Percentiles rank a stretch among this genome's conserved stretches.
Evolutionary conservation across 2,329 filamentous ascomycete genomes (phyloP).

Genomic region (Ceratocystis colombiana): DNA sequence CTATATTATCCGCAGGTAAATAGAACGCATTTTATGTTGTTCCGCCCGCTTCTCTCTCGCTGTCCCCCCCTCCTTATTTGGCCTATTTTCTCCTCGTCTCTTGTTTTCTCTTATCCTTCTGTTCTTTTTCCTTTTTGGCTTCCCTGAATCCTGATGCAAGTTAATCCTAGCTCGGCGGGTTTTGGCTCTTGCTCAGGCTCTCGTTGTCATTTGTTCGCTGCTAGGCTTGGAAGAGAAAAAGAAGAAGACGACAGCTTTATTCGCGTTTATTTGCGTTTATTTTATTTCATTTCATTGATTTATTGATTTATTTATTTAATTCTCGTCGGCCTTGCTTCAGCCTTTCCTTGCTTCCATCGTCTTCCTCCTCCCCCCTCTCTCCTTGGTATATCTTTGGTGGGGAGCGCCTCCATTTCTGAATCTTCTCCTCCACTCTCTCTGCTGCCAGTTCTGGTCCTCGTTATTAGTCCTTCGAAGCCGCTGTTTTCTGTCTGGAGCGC

Average conservation of each 20-base stretch:
- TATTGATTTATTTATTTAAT: neutral
- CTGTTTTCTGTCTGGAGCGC: neutral
- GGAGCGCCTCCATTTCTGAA: neutral
- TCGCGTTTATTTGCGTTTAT: neutral
- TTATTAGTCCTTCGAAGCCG: neutral
- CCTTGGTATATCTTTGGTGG: slow-evolving; percentile 8
- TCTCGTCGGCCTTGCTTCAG: slow-evolving; percentile 8
- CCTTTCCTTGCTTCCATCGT: slow-evolving; percentile 6
- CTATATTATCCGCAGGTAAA: too few relatives aligned
- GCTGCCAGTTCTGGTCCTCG: neutral
- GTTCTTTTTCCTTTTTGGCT: slow-evolving; percentile 8
- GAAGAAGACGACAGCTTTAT: neutral
- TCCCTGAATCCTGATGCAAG: slow-evolving; percentile 1
- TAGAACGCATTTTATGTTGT: neutral
- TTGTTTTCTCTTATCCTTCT: slow-evolving; percentile 14
- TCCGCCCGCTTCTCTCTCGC: neutral
- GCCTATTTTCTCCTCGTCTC: slow-evolving; percentile 9
- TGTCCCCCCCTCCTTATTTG: slow-evolving; percentile 8
- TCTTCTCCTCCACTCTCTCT: neutral
- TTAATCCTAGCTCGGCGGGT: slow-evolving; percentile 8
- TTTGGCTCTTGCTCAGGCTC: neutral
- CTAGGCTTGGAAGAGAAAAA: too few relatives aligned
- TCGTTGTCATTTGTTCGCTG: neutral
- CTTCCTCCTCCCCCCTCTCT: slow-evolving; percentile 1
- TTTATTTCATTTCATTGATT: neutral